phyloP scores from a whole-genome alignment of 805 yeast species.

The Candida silvicultrix region DNA sequence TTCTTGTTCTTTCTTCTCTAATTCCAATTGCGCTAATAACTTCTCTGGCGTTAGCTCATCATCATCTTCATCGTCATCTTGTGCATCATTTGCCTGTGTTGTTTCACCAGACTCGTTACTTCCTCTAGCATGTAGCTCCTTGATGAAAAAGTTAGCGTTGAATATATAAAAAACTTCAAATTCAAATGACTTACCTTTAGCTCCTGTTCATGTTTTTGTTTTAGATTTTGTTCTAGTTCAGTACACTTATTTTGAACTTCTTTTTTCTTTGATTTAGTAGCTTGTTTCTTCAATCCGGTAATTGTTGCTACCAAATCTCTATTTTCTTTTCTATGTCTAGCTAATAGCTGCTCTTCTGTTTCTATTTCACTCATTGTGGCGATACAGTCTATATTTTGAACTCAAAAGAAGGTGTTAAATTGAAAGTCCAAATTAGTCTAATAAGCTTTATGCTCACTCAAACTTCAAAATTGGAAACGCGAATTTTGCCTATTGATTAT shows the following conservation, averaged over 20 bases:
- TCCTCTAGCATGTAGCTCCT: not conserved
- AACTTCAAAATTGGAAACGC: not conserved
- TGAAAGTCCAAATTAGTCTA: too few relatives aligned
- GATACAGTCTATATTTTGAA: not conserved
- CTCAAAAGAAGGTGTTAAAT: not conserved
- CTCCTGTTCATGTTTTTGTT: constrained; percentile 50
- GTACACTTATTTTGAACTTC: constrained; percentile 54
- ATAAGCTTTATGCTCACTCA: not conserved
- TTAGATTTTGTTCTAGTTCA: constrained; percentile 51
- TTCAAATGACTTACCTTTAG: constrained; percentile 17
- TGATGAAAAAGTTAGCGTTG: too few relatives aligned
- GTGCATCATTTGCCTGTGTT: constrained; percentile 13
- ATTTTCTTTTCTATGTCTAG: constrained; percentile 63
- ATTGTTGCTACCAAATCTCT: constrained; percentile 59
- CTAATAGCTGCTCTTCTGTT: constrained; percentile 41
- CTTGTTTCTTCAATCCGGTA: constrained; percentile 78
- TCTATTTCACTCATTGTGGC: constrained; percentile 24
- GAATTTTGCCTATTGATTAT: too few relatives aligned
- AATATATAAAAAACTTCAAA: too few relatives aligned
- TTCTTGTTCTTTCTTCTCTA: constrained; percentile 27
- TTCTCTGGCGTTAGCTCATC: constrained; percentile 62
- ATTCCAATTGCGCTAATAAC: constrained; percentile 52
- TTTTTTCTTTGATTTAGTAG: constrained; percentile 72
- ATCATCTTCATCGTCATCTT: constrained; percentile 29
- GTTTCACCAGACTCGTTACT: not conserved